Evolutionary conservation across 2,329 filamentous ascomycete genomes (phyloP).

Genomic region (Lachnellula cervina): DNA sequence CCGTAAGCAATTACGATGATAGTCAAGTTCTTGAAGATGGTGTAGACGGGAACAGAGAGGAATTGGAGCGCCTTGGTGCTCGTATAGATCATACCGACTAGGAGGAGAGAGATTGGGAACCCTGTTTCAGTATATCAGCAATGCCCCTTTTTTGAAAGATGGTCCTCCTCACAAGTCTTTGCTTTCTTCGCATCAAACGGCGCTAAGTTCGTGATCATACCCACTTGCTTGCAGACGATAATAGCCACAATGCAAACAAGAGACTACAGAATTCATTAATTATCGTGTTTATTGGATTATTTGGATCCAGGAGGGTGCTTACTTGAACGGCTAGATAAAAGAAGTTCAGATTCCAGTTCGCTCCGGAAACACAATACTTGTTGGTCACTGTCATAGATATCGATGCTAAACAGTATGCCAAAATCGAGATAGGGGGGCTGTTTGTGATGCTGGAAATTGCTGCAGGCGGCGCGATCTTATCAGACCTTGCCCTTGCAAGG

Average conservation of each 20-base stretch:
- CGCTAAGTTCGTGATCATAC: slow-evolving; percentile 77
- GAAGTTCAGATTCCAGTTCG: slow-evolving; percentile 92
- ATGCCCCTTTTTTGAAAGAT: neutral
- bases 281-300: slow-evolving; percentile 4
- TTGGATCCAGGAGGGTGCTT: slow-evolving; percentile 33
- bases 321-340: slow-evolving; percentile 92
- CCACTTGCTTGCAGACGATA: slow-evolving; percentile 71
- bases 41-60: slow-evolving; percentile 96
- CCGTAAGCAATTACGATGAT: slow-evolving; percentile 98
- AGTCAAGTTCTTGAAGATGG: slow-evolving; percentile 99
- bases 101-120: slow-evolving; percentile 92
- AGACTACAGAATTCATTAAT: slow-evolving; percentile 51
- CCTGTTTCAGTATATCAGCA: slow-evolving; percentile 45
- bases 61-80: slow-evolving; percentile 93
- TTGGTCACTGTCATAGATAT: slow-evolving; percentile 99
- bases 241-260: slow-evolving; percentile 86
- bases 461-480: slow-evolving; percentile 16
- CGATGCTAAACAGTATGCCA: slow-evolving; percentile 91
- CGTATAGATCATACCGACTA: slow-evolving; percentile 99
- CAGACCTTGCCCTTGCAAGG: slow-evolving; percentile 33
- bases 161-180: slow-evolving; percentile 68
- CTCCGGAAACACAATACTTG: slow-evolving; percentile 93
- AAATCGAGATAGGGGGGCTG: slow-evolving; percentile 73
- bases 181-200: slow-evolving; percentile 83
- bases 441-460: slow-evolving; percentile 51